Evolutionary conservation across 805 yeast species (phyloP).

Genomic region (Starmerella potacharoeniae): DNA sequence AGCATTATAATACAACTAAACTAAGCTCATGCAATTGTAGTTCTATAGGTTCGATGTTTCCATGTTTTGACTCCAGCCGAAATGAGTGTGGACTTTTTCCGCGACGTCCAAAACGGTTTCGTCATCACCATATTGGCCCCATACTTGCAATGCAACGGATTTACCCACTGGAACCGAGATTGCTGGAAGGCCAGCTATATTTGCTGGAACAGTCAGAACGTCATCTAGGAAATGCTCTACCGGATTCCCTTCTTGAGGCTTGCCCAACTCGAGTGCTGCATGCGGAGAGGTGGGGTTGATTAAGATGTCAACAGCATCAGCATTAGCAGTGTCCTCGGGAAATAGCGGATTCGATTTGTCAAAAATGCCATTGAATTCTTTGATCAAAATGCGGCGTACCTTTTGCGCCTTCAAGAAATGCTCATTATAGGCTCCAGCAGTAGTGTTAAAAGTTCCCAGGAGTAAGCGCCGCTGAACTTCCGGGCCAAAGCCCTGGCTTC

Average conservation of each 20-base stretch:
- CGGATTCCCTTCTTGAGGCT: conserved; percentile 35
- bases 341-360: conserved; percentile 21
- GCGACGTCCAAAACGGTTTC: conserved; percentile 40
- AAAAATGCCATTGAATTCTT: conserved; percentile 59
- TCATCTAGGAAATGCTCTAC: conserved; percentile 67
- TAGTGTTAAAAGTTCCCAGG: conserved; percentile 76
- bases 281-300: conserved; percentile 61
- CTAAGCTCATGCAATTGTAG: too few relatives aligned
- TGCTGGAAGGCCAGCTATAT: conserved; percentile 84
- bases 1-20: too few relatives aligned
- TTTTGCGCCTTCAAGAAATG: conserved; percentile 68
- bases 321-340: conserved; percentile 21
- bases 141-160: conserved; percentile 49
- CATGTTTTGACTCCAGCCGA: neutral
- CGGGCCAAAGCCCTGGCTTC: conserved; percentile 58
- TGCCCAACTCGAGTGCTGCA: conserved; percentile 42
- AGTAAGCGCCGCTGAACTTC: conserved; percentile 78
- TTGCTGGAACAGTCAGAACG: conserved; percentile 77
- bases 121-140: conserved; percentile 84
- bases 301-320: conserved; percentile 48
- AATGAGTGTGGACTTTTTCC: conserved; percentile 6
- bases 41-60: neutral
- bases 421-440: conserved; percentile 58
- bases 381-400: conserved; percentile 47
- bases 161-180: conserved; percentile 54